Conservation (phyloP, 169 alveolate species). For the Cryptosporidium xiaoi region DNA sequence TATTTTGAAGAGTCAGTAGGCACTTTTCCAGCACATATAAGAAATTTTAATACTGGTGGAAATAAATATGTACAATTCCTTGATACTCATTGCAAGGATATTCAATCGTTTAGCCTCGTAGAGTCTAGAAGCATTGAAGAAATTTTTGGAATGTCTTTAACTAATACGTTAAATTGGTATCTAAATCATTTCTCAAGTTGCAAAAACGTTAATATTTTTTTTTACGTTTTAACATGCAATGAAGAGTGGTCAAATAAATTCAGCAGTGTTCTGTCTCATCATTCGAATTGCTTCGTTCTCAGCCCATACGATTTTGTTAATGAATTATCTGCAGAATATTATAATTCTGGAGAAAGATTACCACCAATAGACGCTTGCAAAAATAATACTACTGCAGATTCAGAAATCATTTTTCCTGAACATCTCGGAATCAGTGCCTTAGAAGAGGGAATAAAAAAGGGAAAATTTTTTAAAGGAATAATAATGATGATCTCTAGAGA, state of each 20-base stretch:
- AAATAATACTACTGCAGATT: conserved; percentile 12
- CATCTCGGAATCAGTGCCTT: conserved; percentile 82
- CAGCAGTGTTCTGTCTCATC: not conserved
- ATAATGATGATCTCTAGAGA: conserved; percentile 82
- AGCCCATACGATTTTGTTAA: conserved; percentile 76
- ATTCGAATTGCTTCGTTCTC: conserved; percentile 17
- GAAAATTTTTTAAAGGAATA: conserved; percentile 89
- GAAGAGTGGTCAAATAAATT: conserved; percentile 64
- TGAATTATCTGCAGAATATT: conserved; percentile 43
- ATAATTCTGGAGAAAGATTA: conserved; percentile 77
- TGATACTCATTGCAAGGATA: conserved; percentile 46
- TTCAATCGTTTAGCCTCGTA: not conserved
- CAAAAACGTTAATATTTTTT: conserved; percentile 46
- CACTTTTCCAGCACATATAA: too few relatives aligned
- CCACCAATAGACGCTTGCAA: conserved; percentile 75
- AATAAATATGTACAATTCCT: conserved; percentile 47
- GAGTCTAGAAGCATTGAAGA: conserved; percentile 11
- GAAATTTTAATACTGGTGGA: not conserved
- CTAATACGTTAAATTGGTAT: conserved; percentile 64
- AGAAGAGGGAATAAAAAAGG: conserved; percentile 85
- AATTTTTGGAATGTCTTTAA: conserved; percentile 13
- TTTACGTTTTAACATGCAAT: conserved; percentile 65
- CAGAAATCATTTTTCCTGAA: conserved; percentile 75
- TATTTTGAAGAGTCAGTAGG: conserved; percentile 1
- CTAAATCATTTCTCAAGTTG: conserved; percentile 67